Conservation (phyloP, 257 asterid species). For the Echites panduratus region DNA sequence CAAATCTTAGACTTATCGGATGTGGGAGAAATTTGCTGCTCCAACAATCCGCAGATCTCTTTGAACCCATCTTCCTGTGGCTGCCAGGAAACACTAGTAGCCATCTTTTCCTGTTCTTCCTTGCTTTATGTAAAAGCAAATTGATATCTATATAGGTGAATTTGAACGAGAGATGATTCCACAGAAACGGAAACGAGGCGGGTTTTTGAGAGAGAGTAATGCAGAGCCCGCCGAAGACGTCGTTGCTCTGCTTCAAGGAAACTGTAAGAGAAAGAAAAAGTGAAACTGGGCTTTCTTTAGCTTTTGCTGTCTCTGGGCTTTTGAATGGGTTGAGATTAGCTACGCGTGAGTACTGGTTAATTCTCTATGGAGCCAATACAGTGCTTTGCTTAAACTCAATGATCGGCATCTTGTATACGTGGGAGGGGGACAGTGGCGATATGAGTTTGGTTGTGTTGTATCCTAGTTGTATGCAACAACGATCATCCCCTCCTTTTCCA, state of each 20-base stretch:
- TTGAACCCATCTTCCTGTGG: constrained; percentile 84
- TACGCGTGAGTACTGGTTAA: constrained; percentile 3
- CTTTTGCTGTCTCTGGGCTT: not conserved
- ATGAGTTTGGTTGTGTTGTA: constrained; percentile 1
- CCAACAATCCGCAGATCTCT: constrained; percentile 92
- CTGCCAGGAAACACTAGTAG: constrained; percentile 57
- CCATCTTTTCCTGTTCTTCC: constrained; percentile 27
- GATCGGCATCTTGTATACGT: constrained; percentile 2
- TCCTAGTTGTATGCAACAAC: not conserved
- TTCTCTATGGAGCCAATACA: not conserved
- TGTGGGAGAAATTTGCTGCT: constrained; percentile 85
- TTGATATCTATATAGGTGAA: not conserved
- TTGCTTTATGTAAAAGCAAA: not conserved
- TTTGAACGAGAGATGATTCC: not conserved
- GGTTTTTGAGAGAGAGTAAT: not conserved
- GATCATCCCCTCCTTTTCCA: not conserved
- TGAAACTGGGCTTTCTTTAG: constrained; percentile 7
- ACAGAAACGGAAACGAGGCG: not conserved
- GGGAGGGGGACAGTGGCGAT: constrained; percentile 5
- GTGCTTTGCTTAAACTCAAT: constrained; percentile 8
- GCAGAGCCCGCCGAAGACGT: constrained; percentile 22
- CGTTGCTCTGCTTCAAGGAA: constrained; percentile 3
- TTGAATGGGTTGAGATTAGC: not conserved
- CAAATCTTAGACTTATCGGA: constrained; percentile 72
- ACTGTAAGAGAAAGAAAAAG: not conserved